Base-by-base conservation (phyloP, 176 grass and related monocot genomes). In the Coix lacrymajobi region DNA sequence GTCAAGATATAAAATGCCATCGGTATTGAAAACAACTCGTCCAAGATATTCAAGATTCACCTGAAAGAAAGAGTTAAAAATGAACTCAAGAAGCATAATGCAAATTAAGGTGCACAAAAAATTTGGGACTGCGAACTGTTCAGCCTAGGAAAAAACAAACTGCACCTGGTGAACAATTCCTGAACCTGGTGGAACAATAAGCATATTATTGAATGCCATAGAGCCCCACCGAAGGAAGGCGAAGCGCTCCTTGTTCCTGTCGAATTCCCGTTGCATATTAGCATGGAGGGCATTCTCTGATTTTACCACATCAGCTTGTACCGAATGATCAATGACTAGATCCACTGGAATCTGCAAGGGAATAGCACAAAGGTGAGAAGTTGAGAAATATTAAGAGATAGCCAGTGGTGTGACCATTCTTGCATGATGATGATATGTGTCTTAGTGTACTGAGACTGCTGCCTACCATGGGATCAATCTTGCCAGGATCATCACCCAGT, bases 131-230 rank as follows among this genome's bases (percentile, higher is more conserved):
- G 29, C 0, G 11, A 48, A 73, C 28, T 6, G 20, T 56, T 11
- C 1, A 1, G 28, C 44, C 19, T 33, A 56, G 3, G 56, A 3
- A 52, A 33, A 54, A 75, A 45, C 14, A 75, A 75, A 75, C 12
- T n/a, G 5, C 48, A 56, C 72, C 72, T 75, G 72, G 11, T 75
- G 72, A 75, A 75, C 72, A 75, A 75, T 75, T 75, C 72, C 72
- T 56, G 72, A 75, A 56, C 72, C 72, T 36, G 72, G 72, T 75
- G 72, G 72, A 57, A 75, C 72, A 75, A 75, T 75, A 56, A 75
- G 72, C 72, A 75, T 75, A 56, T 75, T 75, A 75, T 75, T 75
- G 48, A 75, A 75, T 56, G 72, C 48, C 30, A 14, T 57, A 15
- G 72, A 75, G 2, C 72, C 72, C 72, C 72, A 75, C 29, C 48